These are phyloP conservation scores for Xerocomellus dryophilus DNA, from an alignment of 768 basidiomycete genomes.

Conservation along the genomic window DNA sequence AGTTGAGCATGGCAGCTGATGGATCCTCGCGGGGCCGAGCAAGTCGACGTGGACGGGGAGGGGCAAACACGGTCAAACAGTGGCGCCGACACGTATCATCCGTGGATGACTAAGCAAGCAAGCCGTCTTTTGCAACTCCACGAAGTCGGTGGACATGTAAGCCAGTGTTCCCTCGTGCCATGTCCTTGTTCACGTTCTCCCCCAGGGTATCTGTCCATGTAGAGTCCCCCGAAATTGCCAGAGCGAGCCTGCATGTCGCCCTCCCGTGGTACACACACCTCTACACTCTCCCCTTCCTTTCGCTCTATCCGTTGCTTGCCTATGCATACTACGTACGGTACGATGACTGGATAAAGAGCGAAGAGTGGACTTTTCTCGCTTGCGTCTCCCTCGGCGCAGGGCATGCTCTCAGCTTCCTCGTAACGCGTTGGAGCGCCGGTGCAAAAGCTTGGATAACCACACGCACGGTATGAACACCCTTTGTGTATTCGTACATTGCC, in stretches of 20 bases:
- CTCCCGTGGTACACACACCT: slow-evolving; percentile 69
- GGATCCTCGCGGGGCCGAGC: slow-evolving; percentile 10
- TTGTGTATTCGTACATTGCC: neutral
- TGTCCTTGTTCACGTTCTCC: neutral
- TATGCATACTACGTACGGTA: slow-evolving; percentile 93
- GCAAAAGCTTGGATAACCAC: slow-evolving; percentile 82
- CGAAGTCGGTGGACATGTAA: slow-evolving; percentile 14
- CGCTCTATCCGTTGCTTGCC: slow-evolving; percentile 75
- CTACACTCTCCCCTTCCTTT: slow-evolving; percentile 76
- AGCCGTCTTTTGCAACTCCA: too few species aligned
- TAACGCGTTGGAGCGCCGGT: slow-evolving; percentile 84
- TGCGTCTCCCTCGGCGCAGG: slow-evolving; percentile 80
- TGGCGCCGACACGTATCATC: neutral
- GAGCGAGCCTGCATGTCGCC: slow-evolving; percentile 62
- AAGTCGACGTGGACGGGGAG: slow-evolving; percentile 27
- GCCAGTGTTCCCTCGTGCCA: neutral
- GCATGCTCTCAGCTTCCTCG: slow-evolving; percentile 89
- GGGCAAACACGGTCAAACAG: slow-evolving; percentile 22
- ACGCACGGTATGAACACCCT: slow-evolving; percentile 48
- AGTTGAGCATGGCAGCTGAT: slow-evolving; percentile 63
- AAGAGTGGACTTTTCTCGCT: slow-evolving; percentile 97
- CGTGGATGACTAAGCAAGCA: slow-evolving; percentile 19
- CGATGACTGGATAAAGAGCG: slow-evolving; percentile 85
- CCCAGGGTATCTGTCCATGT: slow-evolving; percentile 48
- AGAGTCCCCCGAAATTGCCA: slow-evolving; percentile 63